A percentile compares a stretch with the other conserved stretches of the same genome.
Evolutionary conservation across 306 rosid genomes (phyloP).

Genomic region (Begonia masoniana): DNA sequence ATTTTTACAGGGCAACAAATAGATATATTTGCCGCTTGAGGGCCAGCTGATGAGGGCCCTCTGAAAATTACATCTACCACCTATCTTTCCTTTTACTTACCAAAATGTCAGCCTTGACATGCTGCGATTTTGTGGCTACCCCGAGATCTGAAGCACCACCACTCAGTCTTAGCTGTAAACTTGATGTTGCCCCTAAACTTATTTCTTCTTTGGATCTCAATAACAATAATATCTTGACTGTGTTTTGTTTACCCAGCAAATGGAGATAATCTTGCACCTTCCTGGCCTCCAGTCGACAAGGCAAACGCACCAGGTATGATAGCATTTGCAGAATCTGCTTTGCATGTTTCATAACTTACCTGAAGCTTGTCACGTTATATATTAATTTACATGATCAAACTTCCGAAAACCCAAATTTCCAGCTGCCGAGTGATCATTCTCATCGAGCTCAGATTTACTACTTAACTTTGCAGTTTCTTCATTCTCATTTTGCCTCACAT

Average conservation of each 20-base stretch:
- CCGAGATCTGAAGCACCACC: too few species aligned
- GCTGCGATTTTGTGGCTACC: slow-evolving; percentile 14
- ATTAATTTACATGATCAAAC: slow-evolving; percentile 26
- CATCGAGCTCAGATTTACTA: slow-evolving; percentile 28
- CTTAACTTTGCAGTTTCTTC: slow-evolving; percentile 37
- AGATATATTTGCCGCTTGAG: too few species aligned
- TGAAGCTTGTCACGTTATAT: slow-evolving; percentile 48
- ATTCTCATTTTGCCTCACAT: slow-evolving; percentile 24
- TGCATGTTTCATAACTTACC: slow-evolving; percentile 56
- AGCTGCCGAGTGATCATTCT: slow-evolving; percentile 20
- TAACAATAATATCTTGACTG: slow-evolving; percentile 35
- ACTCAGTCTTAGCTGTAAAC: slow-evolving; percentile 30
- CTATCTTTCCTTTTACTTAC: too few species aligned
- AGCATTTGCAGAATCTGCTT: slow-evolving; percentile 20
- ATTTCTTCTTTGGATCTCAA: slow-evolving; percentile 56
- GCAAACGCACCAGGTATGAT: slow-evolving; percentile 38
- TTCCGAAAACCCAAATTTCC: slow-evolving; percentile 40
- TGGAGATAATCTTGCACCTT: slow-evolving; percentile 43
- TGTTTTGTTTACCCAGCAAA: slow-evolving; percentile 57
- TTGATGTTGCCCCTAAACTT: slow-evolving; percentile 57
- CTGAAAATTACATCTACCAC: too few species aligned
- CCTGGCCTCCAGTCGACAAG: slow-evolving; percentile 43
- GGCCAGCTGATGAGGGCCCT: too few species aligned
- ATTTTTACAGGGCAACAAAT: too few species aligned
- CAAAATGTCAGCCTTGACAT: too few species aligned